Base-by-base conservation (phyloP, 192 early-diverging fungal species). In the Rhizophlyctis rosea region DNA sequence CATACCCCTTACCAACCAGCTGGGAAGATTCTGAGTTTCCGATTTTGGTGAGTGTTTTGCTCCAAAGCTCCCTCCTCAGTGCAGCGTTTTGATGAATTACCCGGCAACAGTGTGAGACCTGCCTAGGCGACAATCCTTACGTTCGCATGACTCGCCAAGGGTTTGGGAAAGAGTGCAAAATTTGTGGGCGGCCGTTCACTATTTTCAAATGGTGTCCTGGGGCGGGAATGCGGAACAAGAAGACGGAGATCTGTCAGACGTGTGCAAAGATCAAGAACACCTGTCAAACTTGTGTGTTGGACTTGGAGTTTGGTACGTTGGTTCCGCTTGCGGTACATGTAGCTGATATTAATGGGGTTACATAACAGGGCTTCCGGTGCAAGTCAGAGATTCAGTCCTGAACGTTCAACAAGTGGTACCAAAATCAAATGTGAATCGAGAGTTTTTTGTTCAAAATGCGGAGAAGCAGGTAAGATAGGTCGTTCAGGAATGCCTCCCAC, bases 261-360 rank as follows among this genome's bases (percentile, higher is more conserved):
- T 99, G 97, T 68, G 91, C 97, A 33, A 95, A 97, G 71, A 79
- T 98, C 64, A 99, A 99, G 76, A 98, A 99, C 73, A 91, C 93
- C 9, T 99, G 97, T 59, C 97, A 98, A 68, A 95, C 95, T 4
- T 99, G 97, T 68, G 76, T 98, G 18, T 75, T 97, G 44, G 96
- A 99, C 78, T 81, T 98, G n/a, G 90, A 97, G 69, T 92, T 87
- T 69, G 91, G 88, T 56, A 25, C 13, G 57, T 66, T 34, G 1
- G 29, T 25, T 18, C 1, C 61, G 64, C 7, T 25, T 34, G 18
- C 4, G 5, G 31, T n/a, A 18, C 34, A n/a, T n/a, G n/a, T n/a
- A n/a, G n/a, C n/a, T n/a, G n/a, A n/a, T n/a, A n/a, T n/a, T 52
- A 11, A 54, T 13, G 18, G 39, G 39, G 39, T 44, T 7, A 18